Evolutionary conservation across 306 rosid genomes (phyloP).

Genomic region (Lablab purpureus): DNA sequence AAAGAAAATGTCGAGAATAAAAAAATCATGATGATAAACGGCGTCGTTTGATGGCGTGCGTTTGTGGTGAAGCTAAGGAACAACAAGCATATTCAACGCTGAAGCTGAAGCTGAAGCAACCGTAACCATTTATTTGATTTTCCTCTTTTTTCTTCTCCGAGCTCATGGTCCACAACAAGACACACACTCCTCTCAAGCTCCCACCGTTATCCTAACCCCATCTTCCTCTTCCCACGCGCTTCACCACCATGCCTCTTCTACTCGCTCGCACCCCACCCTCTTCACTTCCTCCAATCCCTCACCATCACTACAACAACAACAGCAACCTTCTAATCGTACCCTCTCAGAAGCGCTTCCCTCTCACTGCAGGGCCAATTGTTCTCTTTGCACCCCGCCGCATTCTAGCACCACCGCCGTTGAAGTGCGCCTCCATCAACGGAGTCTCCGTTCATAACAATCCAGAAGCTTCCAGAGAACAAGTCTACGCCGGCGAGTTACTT

Average conservation of each 20-base stretch:
- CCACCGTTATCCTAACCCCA: slow-evolving; percentile 34
- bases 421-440: slow-evolving; percentile 73
- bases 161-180: slow-evolving; percentile 29
- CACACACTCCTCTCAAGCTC: slow-evolving; percentile 29
- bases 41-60: background rate
- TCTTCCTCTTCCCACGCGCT: background rate
- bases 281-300: slow-evolving; percentile 44
- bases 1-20: no score
- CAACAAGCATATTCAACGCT: background rate
- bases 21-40: background rate
- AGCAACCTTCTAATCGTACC: background rate
- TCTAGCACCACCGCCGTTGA: slow-evolving; percentile 30
- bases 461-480: slow-evolving; percentile 39
- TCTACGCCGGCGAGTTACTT: slow-evolving; percentile 38
- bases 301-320: slow-evolving; percentile 10
- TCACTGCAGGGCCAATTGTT: slow-evolving; percentile 36
- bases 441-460: slow-evolving; percentile 53
- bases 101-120: background rate
- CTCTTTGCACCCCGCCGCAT: slow-evolving; percentile 40
- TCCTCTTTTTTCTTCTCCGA: slow-evolving; percentile 9
- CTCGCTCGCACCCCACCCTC: slow-evolving; percentile 53
- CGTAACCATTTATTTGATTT: slow-evolving; percentile 16
- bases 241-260: slow-evolving; percentile 58
- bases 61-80: slow-evolving; percentile 22
- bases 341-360: slow-evolving; percentile 33